Base-by-base conservation (phyloP, 2,329 filamentous ascomycete species). In the Hysterium pulicare region DNA sequence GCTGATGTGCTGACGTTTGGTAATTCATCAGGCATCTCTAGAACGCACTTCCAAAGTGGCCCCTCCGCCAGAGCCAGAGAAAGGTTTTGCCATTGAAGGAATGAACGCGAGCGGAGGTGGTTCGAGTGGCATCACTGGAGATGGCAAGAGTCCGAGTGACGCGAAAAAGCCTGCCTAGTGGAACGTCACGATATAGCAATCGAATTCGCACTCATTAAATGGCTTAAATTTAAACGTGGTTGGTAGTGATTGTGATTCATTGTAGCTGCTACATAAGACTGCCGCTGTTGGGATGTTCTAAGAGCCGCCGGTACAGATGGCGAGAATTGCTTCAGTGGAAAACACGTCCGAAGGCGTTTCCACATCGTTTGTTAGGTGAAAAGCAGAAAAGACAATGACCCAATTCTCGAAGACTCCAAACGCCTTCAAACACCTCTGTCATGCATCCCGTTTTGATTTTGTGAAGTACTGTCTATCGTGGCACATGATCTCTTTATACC, bases 21-120 rank as follows among this genome's bases (percentile, higher is more conserved):
- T n/a, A n/a, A 13, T 28, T 7, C 13, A 28, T 43, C 44, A 62
- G 56, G 38, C 48, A 23, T 55, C 58, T 32, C 57, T 68, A 41
- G 53, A 68, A 48, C 64, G 66, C 54, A 52, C 63, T 36, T 55
- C 65, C 52, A 69, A 69, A 48, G 62, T 67, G 38, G 67, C 67
- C 9, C 57, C 66, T 41, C 51, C 61, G 40, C 68, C 68, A 31
- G 59, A 64, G 33, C 40, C 48, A 23, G 67, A 70, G 50, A 67
- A 68, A 46, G 68, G 67, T 44, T 60, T 60, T 42, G 61, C 58
- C 4, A 34, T 67, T 33, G 56, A 61, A 38, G 64, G 62, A 42
- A 48, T 67, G 58, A 56, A 54, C 44, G 64, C 59, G 10, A 62
- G 58, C 11, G 65, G 64, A 23, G 64, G 61, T 39, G 62, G 63